Conservation (phyloP, 2,329 filamentous ascomycete species). For the Stachybotrys elegans region DNA sequence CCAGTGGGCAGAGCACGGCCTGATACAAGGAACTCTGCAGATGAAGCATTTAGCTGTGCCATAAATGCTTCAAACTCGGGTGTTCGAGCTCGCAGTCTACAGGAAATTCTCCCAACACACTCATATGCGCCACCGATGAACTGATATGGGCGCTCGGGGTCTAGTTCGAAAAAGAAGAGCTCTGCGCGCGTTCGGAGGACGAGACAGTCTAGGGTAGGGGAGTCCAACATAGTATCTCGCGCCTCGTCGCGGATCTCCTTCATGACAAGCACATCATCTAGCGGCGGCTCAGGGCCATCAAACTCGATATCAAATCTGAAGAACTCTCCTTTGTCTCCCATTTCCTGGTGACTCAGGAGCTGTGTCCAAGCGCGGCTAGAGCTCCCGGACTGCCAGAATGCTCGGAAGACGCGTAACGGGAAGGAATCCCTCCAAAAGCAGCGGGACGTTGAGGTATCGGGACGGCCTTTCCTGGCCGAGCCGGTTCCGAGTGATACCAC, state of each 20-base stretch:
- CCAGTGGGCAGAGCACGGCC: background rate
- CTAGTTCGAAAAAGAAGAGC: background rate
- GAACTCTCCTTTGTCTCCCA: background rate
- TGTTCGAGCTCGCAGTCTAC: background rate
- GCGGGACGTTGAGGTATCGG: background rate
- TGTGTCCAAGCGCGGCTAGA: background rate
- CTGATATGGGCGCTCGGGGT: background rate
- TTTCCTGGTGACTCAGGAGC: background rate
- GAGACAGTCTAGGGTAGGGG: background rate
- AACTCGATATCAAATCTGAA: slow-evolving; percentile 1
- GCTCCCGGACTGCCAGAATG: background rate
- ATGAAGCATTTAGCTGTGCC: background rate
- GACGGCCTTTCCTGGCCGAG: too few species aligned
- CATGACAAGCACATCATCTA: slow-evolving; percentile 1
- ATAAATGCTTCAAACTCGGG: background rate
- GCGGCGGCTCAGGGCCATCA: background rate
- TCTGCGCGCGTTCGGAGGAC: background rate
- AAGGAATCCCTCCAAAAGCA: slow-evolving; percentile 1
- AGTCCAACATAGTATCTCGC: background rate
- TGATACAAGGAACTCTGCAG: background rate
- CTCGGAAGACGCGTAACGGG: background rate
- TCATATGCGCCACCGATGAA: background rate
- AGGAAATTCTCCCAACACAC: background rate
- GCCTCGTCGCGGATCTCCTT: background rate
- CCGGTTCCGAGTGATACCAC: slow-evolving; percentile 6